Conservation (phyloP, 306 rosid species). For the Inga laurina region DNA sequence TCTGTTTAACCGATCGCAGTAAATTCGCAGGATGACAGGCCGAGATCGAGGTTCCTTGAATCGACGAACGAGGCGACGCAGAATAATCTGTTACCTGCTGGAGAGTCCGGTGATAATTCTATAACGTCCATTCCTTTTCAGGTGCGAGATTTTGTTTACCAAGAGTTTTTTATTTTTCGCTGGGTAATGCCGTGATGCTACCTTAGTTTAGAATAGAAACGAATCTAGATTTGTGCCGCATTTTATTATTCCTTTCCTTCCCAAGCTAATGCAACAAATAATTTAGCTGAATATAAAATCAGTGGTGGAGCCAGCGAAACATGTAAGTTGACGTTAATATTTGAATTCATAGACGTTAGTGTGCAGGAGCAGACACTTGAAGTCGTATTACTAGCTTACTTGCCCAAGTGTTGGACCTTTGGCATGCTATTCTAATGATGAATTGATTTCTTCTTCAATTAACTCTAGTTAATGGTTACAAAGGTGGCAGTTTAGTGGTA, state of each 20-base stretch:
- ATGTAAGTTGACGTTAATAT: constrained; percentile 1
- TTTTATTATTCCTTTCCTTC: background rate
- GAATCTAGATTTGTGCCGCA: background rate
- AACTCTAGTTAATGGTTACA: background rate
- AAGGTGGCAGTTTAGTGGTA: background rate
- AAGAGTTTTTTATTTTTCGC: background rate
- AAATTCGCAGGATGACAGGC: constrained; percentile 46
- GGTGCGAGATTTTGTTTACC: constrained; percentile 44
- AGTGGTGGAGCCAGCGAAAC: background rate
- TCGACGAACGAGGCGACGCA: background rate
- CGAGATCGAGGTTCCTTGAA: constrained; percentile 32
- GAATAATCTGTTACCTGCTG: constrained; percentile 46
- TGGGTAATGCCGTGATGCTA: background rate
- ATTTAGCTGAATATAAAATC: constrained; percentile 15
- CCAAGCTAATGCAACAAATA: background rate
- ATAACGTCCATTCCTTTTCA: constrained; percentile 72
- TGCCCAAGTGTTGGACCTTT: constrained; percentile 13
- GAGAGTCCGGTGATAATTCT: constrained; percentile 74
- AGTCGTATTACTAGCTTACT: background rate
- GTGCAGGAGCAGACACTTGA: constrained; percentile 3
- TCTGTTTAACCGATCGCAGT: constrained; percentile 10
- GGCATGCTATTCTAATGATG: constrained; percentile 17
- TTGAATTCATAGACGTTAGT: constrained; percentile 11
- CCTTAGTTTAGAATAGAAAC: constrained; percentile 10
- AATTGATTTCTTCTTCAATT: constrained; percentile 17